Percentiles rank a stretch among this genome's conserved stretches.
phyloP scores from a whole-genome alignment of 371 early-diverging fungal species.

The Chytridium lagenaria region DNA sequence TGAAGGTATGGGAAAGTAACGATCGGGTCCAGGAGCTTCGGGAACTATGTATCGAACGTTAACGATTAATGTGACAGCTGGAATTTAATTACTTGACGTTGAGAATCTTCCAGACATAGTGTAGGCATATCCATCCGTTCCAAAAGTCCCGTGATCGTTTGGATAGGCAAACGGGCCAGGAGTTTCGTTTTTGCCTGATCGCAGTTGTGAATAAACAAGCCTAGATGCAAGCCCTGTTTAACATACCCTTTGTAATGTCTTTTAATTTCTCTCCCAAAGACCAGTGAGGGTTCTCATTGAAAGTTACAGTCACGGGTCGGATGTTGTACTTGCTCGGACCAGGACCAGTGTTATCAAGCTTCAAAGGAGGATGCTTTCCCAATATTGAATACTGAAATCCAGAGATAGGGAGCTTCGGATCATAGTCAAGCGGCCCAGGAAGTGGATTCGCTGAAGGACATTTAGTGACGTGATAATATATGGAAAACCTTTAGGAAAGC shows the following conservation, averaged over 20 bases:
- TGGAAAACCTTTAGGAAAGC: not conserved
- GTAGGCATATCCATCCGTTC: conserved; percentile 40
- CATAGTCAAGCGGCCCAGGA: conserved; percentile 53
- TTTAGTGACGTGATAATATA: conserved; percentile 1
- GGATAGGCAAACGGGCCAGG: conserved; percentile 48
- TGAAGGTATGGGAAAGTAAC: conserved; percentile 40
- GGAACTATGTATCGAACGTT: conserved; percentile 19
- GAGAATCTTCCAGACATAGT: conserved; percentile 45
- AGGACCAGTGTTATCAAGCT: conserved; percentile 35
- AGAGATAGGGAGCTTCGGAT: conserved; percentile 46
- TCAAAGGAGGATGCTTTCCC: conserved; percentile 43
- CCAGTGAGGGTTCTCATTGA: conserved; percentile 49
- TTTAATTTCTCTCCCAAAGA: conserved; percentile 39
- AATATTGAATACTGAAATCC: conserved; percentile 54
- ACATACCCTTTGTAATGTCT: conserved; percentile 17
- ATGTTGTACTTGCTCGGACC: conserved; percentile 48
- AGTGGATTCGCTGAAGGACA: conserved; percentile 41
- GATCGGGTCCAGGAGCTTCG: conserved; percentile 49
- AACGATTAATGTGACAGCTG: not conserved
- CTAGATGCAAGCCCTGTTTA: not conserved
- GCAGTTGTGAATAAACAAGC: conserved; percentile 16
- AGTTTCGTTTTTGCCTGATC: conserved; percentile 33
- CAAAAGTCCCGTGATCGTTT: conserved; percentile 33
- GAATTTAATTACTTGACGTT: conserved; percentile 16
- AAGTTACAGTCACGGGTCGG: conserved; percentile 27